phyloP scores from a whole-genome alignment of 2,329 filamentous ascomycete genomes.

The Fusarium udum region DNA sequence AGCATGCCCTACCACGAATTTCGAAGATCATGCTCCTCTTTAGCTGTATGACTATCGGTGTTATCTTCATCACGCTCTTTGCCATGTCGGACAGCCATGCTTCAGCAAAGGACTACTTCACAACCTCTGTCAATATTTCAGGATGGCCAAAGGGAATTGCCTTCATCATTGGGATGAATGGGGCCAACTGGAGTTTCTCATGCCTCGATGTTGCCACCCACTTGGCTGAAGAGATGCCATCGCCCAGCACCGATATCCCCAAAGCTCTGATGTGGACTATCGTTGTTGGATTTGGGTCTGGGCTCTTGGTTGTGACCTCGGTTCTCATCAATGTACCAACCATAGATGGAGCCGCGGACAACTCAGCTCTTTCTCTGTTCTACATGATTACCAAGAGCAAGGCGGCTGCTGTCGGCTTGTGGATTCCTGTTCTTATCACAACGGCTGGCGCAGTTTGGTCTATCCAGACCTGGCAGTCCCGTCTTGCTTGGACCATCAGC shows the following conservation, averaged over 20 bases:
- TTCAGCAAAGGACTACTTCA: not conserved
- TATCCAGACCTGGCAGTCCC: slow-evolving; percentile 7
- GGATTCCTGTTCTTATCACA: not conserved
- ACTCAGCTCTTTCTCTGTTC: slow-evolving; percentile 1
- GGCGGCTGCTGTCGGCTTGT: not conserved
- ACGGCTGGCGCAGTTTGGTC: slow-evolving; percentile 5
- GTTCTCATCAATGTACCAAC: not conserved
- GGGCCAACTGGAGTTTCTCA: not conserved
- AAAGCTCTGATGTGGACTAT: slow-evolving; percentile 13
- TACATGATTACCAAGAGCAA: slow-evolving; percentile 1
- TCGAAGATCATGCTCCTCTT: not conserved
- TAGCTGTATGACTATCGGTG: not conserved
- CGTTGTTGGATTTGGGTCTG: not conserved
- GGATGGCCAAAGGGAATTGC: slow-evolving; percentile 11
- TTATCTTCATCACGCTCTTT: not conserved
- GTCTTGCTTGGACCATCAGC: not conserved
- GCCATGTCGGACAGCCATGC: not conserved
- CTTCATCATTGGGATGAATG: slow-evolving; percentile 3
- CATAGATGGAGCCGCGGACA: not conserved
- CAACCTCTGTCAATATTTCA: not conserved
- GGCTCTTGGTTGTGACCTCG: not conserved
- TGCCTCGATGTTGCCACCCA: slow-evolving; percentile 2
- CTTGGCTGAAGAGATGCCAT: slow-evolving; percentile 7
- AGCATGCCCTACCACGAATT: not conserved
- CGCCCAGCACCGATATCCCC: not conserved